Evolutionary conservation across 768 basidiomycete genomes (phyloP), one percentile per base, ranked within the genome.

Genomic region (Boletus edulis): DNA sequence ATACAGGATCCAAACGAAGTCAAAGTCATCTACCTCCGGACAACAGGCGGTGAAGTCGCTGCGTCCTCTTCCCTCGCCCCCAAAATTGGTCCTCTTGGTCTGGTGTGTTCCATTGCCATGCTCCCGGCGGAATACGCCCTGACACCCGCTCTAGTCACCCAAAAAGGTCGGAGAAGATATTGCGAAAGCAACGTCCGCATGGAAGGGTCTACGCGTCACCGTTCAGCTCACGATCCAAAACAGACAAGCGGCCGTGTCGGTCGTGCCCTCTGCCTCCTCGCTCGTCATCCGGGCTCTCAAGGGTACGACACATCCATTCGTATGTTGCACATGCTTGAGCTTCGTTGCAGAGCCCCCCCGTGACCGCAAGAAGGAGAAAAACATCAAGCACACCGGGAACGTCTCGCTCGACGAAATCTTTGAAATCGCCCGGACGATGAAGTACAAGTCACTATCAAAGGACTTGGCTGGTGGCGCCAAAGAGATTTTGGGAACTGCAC

Each of bases 141-240:
- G 54, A 70, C 34, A 35, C 38, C 2, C 5, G 22, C 22, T 54
- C 47, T 64, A 98, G 97, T 98, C 97, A 55, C 97, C 97, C 66
- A 99, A 99, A 82, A 98, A 98, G 81, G 97, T 99, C 76, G 97
- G 97, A 78, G 97, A 99, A 92, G 97, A 99, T 78, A 99, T 99
- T 72, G 97, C 97, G 67, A 99, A 99, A 76, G 96, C 96, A 55
- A 99, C 97, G 57, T 84, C 86, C 46, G 87, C 87, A 72, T 99
- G 97, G 97, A 99, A 99, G 78, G 97, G 97, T 79, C 92, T 98
- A 72, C 93, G 95, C 59, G 96, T 99, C 56, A 98, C 97, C 62
- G 94, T 98, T 62, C 94, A 98, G 76, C 85, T 98, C 57, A 98
- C 96, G 56, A 98, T 98, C 76, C 97, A 98, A 84, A 99, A 99